phyloP scores from a whole-genome alignment of 1,284 basidiomycete genomes.

The Irpex sp. region DNA sequence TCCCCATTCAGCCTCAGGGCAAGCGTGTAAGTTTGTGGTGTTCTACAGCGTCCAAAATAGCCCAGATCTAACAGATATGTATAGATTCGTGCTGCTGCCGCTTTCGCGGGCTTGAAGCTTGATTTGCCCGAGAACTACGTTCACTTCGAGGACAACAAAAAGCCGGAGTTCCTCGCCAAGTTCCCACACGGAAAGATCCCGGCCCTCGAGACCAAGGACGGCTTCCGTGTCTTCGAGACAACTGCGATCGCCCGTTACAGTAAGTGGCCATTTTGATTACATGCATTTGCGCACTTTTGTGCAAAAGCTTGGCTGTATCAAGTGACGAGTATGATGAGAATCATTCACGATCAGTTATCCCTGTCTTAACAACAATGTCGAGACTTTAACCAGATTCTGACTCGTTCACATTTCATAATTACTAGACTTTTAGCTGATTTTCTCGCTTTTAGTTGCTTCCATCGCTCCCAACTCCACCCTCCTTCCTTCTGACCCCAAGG shows the following conservation, averaged over 20 bases:
- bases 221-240: conserved; percentile 79
- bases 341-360: conserved; percentile 47
- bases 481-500: conserved; percentile 52
- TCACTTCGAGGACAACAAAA: conserved; percentile 75
- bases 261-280: conserved; percentile 47
- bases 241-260: conserved; percentile 84
- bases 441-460: conserved; percentile 59
- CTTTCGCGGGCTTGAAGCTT: conserved; percentile 67
- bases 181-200: conserved; percentile 88
- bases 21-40: conserved; percentile 43
- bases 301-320: background rate
- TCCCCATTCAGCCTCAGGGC: conserved; percentile 36
- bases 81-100: conserved; percentile 74
- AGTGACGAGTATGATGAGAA: conserved; percentile 33
- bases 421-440: conserved; percentile 11
- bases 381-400: conserved; percentile 33
- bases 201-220: conserved; percentile 75
- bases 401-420: conserved; percentile 14
- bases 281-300: background rate
- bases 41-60: background rate
- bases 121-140: conserved; percentile 55
- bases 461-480: conserved; percentile 68
- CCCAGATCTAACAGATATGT: conserved; percentile 1
- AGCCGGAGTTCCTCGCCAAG: conserved; percentile 73
- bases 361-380: conserved; percentile 55